Base-by-base conservation (phyloP, 2,329 filamentous ascomycete species). In the Hymenoscyphus fraxineus region DNA sequence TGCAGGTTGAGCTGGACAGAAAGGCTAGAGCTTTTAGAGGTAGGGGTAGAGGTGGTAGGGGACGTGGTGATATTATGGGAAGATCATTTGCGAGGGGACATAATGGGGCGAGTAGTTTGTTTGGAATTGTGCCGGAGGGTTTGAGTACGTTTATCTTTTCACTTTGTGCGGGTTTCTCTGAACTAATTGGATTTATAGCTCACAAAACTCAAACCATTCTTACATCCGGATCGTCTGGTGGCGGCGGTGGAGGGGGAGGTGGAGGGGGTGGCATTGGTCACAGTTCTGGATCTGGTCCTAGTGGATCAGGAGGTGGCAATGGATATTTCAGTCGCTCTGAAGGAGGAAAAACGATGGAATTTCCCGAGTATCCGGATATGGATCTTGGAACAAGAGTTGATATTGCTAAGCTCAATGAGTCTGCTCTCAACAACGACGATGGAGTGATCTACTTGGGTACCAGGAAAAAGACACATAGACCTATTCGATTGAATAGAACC, bases 11-110 rank as follows among this genome's bases (percentile, higher is more conserved):
- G 66, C 38, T 64, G 55, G 67, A 63, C 47, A 63, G 61, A 64
- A 63, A 62, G 22, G 59, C 44, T 19, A 38, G 59, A n/a, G 63
- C 58, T 32, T 38, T 51, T 6, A 66, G 68, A 57, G 67, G 64
- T 1, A 67, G 71, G 62, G 71, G 70, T 6, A 66, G 68, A 56
- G 62, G 64, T 19, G 67, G 65, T 15, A 65, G 73, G 58, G 72
- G 73, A 15, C 69, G 73, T 67, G 74, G 74, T 32, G 73, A 75
- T 73, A 68, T 68, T 51, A 75, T 76, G 74, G 74, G 74, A 27
- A 61, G 68, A 41, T n/a, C n/a, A 9, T 12, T 51, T 27, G 7
- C 44, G 19, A 38, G 66, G 59, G 55, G 59, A 67, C 54, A 64
- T 60, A 32, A 63, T 54, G 54, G n/a, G 63, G 62, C 27, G 2